These are phyloP conservation scores for Cutaneotrichosporon dermatis DNA, from an alignment of 1,284 basidiomycete species.

Conservation along the genomic window DNA sequence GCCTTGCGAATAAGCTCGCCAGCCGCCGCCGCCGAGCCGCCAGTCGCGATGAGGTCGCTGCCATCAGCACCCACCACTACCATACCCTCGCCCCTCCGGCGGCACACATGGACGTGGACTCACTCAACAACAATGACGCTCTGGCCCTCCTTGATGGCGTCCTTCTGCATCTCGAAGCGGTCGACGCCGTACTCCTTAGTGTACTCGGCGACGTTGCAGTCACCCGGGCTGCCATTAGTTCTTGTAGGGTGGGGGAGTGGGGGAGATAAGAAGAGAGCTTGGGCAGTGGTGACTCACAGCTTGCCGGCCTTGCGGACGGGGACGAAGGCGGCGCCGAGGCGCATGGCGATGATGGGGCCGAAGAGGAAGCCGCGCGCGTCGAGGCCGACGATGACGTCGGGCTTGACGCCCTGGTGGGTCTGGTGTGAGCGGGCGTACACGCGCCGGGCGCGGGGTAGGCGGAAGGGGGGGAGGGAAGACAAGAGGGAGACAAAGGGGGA, in stretches of 20 bases:
- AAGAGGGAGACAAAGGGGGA: no score
- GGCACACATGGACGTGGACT: no score
- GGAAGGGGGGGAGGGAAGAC: no score
- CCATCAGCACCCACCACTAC: no score
- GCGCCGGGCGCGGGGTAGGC: no score
- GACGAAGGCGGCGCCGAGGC: constrained; percentile 91
- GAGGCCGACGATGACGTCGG: constrained; percentile 92
- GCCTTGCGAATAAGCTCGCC: constrained; percentile 80
- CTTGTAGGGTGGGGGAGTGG: no score
- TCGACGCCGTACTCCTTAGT: constrained; percentile 93
- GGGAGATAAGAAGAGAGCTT: no score
- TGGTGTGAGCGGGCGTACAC: no score
- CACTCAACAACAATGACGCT: constrained; percentile 80
- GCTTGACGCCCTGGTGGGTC: constrained; percentile 58
- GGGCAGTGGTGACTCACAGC: constrained; percentile 47
- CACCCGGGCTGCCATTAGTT: constrained; percentile 57
- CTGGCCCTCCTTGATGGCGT: constrained; percentile 75
- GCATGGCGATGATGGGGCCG: constrained; percentile 84
- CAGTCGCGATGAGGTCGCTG: constrained; percentile 89
- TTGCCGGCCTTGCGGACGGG: constrained; percentile 94
- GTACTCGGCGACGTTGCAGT: constrained; percentile 71
- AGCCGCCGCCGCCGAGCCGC: constrained; percentile 90
- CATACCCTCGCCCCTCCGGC: no score
- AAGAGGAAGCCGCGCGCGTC: constrained; percentile 96
- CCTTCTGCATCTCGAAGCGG: constrained; percentile 89